A percentile compares a stretch with the other conserved stretches of the same genome.
phyloP scores from a whole-genome alignment of 441 rosid genomes.

The Melastoma candidum region DNA sequence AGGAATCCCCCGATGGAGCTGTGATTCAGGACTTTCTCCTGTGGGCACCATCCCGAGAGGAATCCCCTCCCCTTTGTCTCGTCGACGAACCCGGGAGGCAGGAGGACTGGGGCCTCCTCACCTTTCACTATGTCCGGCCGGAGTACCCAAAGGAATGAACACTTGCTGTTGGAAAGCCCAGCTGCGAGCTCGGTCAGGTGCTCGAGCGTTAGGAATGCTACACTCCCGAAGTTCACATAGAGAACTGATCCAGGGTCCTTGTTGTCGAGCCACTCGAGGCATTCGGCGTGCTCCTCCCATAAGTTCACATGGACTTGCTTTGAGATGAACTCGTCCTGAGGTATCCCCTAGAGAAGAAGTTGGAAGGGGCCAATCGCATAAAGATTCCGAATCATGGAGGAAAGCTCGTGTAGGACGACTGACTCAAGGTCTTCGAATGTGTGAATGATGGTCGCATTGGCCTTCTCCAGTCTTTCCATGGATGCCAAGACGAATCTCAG shows the following conservation, averaged over 20 bases:
- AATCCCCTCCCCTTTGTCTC: constrained; percentile 19
- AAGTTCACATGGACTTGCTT: constrained; percentile 13
- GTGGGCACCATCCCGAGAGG: too few species aligned
- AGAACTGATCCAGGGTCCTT: constrained; percentile 32
- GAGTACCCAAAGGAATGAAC: constrained; percentile 7
- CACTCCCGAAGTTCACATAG: constrained; percentile 14
- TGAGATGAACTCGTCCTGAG: too few species aligned
- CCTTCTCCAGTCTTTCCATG: too few species aligned
- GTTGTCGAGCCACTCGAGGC: constrained; percentile 36
- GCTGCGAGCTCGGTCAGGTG: constrained; percentile 45
- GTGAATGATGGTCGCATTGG: too few species aligned
- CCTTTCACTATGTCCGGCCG: constrained; percentile 34
- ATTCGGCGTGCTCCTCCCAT: constrained; percentile 38
- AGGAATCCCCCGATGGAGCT: too few species aligned
- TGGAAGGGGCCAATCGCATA: too few species aligned
- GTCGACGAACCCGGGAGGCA: constrained; percentile 24
- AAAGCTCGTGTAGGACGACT: too few species aligned
- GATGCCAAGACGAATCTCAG: too few species aligned
- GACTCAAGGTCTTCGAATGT: too few species aligned
- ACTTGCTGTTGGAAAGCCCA: constrained; percentile 44
- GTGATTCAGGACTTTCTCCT: too few species aligned
- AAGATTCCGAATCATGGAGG: too few species aligned
- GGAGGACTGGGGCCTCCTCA: constrained; percentile 26
- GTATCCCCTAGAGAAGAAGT: too few species aligned
- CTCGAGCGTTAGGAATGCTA: constrained; percentile 24